Base-by-base conservation (phyloP, 2,329 filamentous ascomycete genomes). In the Ophiostoma pallidulum region DNA sequence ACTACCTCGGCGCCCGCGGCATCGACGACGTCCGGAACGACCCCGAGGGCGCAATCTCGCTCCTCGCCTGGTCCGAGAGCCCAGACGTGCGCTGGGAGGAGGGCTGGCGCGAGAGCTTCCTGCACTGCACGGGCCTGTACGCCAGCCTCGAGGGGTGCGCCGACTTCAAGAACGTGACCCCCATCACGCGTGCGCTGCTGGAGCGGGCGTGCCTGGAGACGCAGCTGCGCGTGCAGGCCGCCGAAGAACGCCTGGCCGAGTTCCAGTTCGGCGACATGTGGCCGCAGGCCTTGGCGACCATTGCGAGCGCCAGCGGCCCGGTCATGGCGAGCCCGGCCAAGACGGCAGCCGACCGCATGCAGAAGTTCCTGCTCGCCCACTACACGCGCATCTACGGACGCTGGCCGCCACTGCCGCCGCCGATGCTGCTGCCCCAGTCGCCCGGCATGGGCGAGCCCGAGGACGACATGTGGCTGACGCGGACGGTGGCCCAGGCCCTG, bases 61-160 rank as follows among this genome's bases (percentile, higher is more conserved):
- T 86, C 14, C 66, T 87, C 4, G 74, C 77, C 0, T 86, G 80
- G 77, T 74, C 78, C 2, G 83, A 86, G 55, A 69, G 68, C n/a
- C 67, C 72, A 2, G 71, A 68, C 16, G 74, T 85, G 8, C 70
- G 70, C 5, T 84, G 81, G 79, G 72, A 78, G 38, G 76, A 81
- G 53, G 80, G 81, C 1, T 87, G 81, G 71, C 70, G 75, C 14
- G 82, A 86, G 59, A 73, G 74, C 22, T 87, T 84, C 55, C 67
- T 78, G 7, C 82, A 87, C 58, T 77, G 77, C 53, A 75, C 74
- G 3, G 83, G 83, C 22, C 78, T 84, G 73, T 80, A 74, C 58
- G 68, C 59, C 38, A 66, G 63, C 20, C 61, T 80, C n/a, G 73
- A 79, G 51, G 54, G 56, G 4, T 70, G 68, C 19, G 63, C 71